Base-by-base conservation (phyloP, 306 rosid genomes). In the Trichosanthes cucumerina region DNA sequence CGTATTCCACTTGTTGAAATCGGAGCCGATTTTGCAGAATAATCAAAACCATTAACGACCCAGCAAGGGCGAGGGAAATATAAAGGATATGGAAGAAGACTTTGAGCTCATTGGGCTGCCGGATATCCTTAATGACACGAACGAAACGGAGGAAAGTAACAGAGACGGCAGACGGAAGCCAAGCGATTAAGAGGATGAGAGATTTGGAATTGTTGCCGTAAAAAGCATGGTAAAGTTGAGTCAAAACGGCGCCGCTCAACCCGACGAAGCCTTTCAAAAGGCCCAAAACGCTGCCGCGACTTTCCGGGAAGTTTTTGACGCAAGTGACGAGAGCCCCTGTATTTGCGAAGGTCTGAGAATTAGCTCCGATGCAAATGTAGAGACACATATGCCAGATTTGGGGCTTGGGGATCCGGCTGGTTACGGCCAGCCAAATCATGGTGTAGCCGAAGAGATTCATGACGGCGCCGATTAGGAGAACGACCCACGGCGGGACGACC, bases 371-470 rank as follows among this genome's bases (percentile, higher is more conserved):
- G 83, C 84, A 84, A n/a, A 92, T 89, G 78, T 90, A 92, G 19
- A 92, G 43, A 50, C 96, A 90, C 97, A 92, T 89, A 33, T 89
- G 92, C 97, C 96, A 92, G 6, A 89, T 58, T 2, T 39, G 80
- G 18, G 93, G 96, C 28, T 79, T 85, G 1, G 88, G 53, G 5
- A 70, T 85, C 15, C 80, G 81, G 2, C 71, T 75, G 0, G 91
- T 86, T 41, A 92, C 91, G 0, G 96, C 88, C 0, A 92, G 86
- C 96, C 96, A 92, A 19, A 92, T 84, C 96, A 90, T 90, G 83
- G 86, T 85, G 88, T 92, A 92, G 65, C 96, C 97, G 24, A 80
- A 73, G 76, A 92, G 83, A 86, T 92, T 92, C 92, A 92, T 86
- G 58, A 72, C 43, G 7, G 88, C 89, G 0, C 97, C 96, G 28